Evolutionary conservation across 2,329 filamentous ascomycete genomes (phyloP).

Genomic region (Penicillium sp.): DNA sequence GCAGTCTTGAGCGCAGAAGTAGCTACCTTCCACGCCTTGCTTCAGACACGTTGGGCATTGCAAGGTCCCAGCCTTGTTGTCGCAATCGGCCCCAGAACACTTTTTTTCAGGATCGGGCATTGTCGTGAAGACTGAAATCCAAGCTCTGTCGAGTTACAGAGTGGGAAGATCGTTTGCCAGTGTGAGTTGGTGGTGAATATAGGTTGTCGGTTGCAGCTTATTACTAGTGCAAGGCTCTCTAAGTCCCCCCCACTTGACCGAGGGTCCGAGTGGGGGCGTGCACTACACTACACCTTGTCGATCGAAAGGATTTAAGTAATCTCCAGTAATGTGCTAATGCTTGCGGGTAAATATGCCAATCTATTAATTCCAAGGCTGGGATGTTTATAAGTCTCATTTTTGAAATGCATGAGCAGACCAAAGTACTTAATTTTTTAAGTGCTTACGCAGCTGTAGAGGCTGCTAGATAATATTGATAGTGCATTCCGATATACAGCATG

Average conservation of each 20-base stretch:
- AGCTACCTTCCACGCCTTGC: conserved; percentile 63
- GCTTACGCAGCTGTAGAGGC: too few species aligned
- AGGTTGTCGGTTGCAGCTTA: not conserved
- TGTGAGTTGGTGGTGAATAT: not conserved
- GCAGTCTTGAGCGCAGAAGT: conserved; percentile 90
- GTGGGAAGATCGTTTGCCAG: not conserved
- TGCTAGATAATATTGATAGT: too few species aligned
- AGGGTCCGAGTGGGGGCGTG: not conserved
- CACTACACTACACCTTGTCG: not conserved
- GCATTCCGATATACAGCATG: too few species aligned
- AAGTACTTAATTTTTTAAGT: too few species aligned
- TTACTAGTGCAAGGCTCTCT: not conserved
- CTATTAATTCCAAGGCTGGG: too few species aligned
- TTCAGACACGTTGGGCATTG: conserved; percentile 93
- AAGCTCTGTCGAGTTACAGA: not conserved
- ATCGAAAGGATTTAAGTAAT: not conserved
- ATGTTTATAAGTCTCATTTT: not conserved
- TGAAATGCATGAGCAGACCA: not conserved
- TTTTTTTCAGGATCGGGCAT: conserved; percentile 21
- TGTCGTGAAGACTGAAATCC: not conserved
- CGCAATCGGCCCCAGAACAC: conserved; percentile 75
- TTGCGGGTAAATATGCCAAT: not conserved
- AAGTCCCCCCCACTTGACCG: not conserved
- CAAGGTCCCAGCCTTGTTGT: conserved; percentile 74
- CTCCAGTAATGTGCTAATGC: not conserved